phyloP scores from a whole-genome alignment of 352 stramenopile genomes.

The Phytophthora pseudosyringae region DNA sequence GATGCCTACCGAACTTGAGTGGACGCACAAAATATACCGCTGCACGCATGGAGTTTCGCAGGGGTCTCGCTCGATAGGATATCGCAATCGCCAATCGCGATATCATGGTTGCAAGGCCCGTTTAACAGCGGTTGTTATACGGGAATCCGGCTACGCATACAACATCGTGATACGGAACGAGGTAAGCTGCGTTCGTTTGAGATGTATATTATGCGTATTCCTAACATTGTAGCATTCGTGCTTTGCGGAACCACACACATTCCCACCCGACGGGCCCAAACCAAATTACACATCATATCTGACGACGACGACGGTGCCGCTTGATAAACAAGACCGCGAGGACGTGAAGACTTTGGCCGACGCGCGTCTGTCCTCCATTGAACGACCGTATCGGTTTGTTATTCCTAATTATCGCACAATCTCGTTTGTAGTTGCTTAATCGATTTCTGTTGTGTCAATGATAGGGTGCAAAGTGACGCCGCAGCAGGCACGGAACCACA shows the following conservation, averaged over 20 bases:
- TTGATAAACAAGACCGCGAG: conserved; percentile 11
- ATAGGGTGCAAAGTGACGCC: too few relatives aligned
- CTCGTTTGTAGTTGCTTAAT: too few relatives aligned
- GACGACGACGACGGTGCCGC: conserved; percentile 3
- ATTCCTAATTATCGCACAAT: not conserved
- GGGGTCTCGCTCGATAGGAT: too few relatives aligned
- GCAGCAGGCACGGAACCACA: too few relatives aligned
- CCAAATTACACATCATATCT: conserved; percentile 7
- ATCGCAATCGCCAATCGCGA: not conserved
- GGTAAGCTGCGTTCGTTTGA: not conserved
- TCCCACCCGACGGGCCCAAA: not conserved
- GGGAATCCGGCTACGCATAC: conserved; percentile 2
- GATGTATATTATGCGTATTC: not conserved
- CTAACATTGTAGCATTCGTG: not conserved
- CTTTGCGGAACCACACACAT: conserved; percentile 1
- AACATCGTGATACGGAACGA: conserved; percentile 9
- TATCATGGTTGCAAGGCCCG: not conserved
- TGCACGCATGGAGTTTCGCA: too few relatives aligned
- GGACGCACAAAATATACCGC: not conserved
- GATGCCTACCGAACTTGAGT: too few relatives aligned
- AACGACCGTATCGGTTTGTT: conserved; percentile 13
- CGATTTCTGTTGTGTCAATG: too few relatives aligned
- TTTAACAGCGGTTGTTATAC: not conserved
- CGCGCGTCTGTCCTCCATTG: conserved; percentile 2
- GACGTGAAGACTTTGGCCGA: conserved; percentile 15